Evolutionary conservation across 2,329 filamentous ascomycete species (phyloP).

Genomic region (Aspergillus transmontanensis): DNA sequence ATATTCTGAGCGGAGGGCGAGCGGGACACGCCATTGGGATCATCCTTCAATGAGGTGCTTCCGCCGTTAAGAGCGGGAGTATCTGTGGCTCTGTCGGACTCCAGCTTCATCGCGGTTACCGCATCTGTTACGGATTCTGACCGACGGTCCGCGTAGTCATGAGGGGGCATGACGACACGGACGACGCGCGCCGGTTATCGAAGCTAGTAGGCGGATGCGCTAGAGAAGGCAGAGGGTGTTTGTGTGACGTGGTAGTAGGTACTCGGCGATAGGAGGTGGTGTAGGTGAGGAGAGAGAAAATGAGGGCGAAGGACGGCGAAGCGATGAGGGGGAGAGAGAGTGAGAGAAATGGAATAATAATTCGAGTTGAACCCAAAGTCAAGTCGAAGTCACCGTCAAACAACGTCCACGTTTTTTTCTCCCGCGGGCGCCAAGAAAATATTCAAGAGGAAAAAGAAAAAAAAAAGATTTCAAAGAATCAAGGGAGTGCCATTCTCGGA

Average conservation of each 20-base stretch:
- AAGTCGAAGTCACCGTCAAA: slow-evolving; percentile 8
- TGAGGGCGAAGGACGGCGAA: background rate
- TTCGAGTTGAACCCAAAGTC: slow-evolving; percentile 5
- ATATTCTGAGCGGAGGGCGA: slow-evolving; percentile 22
- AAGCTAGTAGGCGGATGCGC: slow-evolving; percentile 20
- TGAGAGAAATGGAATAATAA: background rate
- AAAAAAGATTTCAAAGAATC: background rate
- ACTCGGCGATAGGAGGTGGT: slow-evolving; percentile 1
- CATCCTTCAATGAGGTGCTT: slow-evolving; percentile 24
- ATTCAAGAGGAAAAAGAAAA: background rate
- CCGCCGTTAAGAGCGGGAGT: slow-evolving; percentile 28
- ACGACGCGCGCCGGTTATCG: slow-evolving; percentile 27
- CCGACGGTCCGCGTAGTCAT: slow-evolving; percentile 44
- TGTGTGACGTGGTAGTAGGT: slow-evolving; percentile 3
- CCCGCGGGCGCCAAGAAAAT: slow-evolving; percentile 9
- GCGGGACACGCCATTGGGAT: slow-evolving; percentile 18
- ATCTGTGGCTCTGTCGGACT: slow-evolving; percentile 29
- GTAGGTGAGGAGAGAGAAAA: slow-evolving; percentile 6
- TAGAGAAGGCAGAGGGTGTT: slow-evolving; percentile 8
- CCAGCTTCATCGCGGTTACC: slow-evolving; percentile 40
- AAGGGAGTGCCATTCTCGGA: slow-evolving; percentile 7
- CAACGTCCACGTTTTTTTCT: slow-evolving; percentile 10
- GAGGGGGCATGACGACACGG: slow-evolving; percentile 46
- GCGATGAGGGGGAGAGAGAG: background rate
- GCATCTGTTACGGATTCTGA: slow-evolving; percentile 37